These are phyloP conservation scores for Aspergillus baeticus DNA, from an alignment of 495 filamentous ascomycete genomes.

Conservation along the genomic window DNA sequence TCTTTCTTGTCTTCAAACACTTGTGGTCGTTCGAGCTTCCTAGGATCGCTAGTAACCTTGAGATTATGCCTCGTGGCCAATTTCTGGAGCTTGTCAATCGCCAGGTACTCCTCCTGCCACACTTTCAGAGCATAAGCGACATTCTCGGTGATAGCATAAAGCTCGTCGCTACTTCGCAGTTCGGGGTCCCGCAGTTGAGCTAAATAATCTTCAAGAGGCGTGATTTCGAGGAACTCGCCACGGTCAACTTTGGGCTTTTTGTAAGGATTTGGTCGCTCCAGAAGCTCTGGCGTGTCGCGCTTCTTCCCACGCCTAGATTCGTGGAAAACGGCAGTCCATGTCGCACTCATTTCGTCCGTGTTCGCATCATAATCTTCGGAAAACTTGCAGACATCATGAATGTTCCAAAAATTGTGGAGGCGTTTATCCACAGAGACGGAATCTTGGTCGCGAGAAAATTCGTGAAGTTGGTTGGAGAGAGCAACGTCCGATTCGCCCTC, in stretches of 20 bases:
- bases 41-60: conserved; percentile 24
- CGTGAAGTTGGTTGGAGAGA: conserved; percentile 33
- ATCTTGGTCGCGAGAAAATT: conserved; percentile 39
- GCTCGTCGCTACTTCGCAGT: conserved; percentile 39
- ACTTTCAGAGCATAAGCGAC: conserved; percentile 50
- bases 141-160: conserved; percentile 54
- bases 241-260: conserved; percentile 27
- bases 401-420: conserved; percentile 58
- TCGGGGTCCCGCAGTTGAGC: conserved; percentile 38
- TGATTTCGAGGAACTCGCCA: conserved; percentile 48
- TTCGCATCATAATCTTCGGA: conserved; percentile 38
- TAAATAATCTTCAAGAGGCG: conserved; percentile 32
- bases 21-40: conserved; percentile 22
- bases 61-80: conserved; percentile 39
- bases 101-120: conserved; percentile 65
- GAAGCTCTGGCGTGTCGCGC: conserved; percentile 44
- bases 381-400: conserved; percentile 50
- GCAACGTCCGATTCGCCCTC: conserved; percentile 21
- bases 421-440: conserved; percentile 57
- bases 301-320: conserved; percentile 37
- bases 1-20: conserved; percentile 44
- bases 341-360: conserved; percentile 22
- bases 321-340: conserved; percentile 35
- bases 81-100: conserved; percentile 57
- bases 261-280: conserved; percentile 46